These are phyloP conservation scores for Domatiomyces globalis DNA, from an alignment of 2,329 filamentous ascomycete genomes.

Conservation along the genomic window DNA sequence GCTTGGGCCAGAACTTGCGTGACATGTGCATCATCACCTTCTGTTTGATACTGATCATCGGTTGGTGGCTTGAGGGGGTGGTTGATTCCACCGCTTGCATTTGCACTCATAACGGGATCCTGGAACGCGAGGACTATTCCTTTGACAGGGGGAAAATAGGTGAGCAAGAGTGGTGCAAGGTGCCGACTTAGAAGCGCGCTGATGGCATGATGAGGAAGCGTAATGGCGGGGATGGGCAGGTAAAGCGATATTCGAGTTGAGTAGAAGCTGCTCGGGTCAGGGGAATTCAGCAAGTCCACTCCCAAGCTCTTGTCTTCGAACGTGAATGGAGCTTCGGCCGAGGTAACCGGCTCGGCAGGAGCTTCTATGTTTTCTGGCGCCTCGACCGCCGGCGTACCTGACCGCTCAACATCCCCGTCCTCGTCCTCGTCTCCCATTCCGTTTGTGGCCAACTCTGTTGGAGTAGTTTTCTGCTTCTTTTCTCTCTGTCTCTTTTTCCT, in stretches of 20 bases:
- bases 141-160: constrained; percentile 45
- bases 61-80: constrained; percentile 24
- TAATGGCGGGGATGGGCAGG: constrained; percentile 45
- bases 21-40: constrained; percentile 11
- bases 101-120: constrained; percentile 14
- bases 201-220: constrained; percentile 38
- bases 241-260: constrained; percentile 40
- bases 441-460: constrained; percentile 3
- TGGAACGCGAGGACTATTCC: constrained; percentile 30
- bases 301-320: constrained; percentile 1
- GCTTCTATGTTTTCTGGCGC: not conserved
- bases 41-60: constrained; percentile 22
- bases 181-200: constrained; percentile 47
- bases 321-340: not conserved
- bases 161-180: constrained; percentile 48
- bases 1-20: constrained; percentile 26
- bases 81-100: constrained; percentile 25
- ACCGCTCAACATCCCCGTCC: constrained; percentile 6
- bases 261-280: constrained; percentile 12
- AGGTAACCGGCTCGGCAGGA: not conserved
- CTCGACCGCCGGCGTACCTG: constrained; percentile 4
- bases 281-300: constrained; percentile 7
- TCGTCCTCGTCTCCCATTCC: constrained; percentile 3
- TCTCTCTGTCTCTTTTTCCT: constrained; percentile 12
- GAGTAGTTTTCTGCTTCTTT: not conserved